Evolutionary conservation across 345 rosid species (phyloP), one percentile per base, ranked within the genome.

Genomic region (Salix udensis): DNA sequence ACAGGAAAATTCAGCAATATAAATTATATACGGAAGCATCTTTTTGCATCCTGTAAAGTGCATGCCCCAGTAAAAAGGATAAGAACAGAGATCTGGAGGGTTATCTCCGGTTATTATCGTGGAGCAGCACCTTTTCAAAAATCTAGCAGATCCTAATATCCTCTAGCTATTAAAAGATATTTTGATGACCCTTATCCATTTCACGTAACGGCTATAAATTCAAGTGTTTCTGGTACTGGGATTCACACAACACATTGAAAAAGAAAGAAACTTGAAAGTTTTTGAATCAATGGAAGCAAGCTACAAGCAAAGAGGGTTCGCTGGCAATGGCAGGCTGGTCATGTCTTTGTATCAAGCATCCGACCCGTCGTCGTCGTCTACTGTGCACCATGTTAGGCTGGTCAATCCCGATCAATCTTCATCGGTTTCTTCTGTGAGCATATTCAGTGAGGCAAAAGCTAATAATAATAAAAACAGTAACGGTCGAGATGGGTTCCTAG

Each of bases 281-380:
- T 46, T 15, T 14, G 52, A 46, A 46, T 46, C 52, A 46, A 46
- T 46, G 79, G 79, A 82, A 39, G 40, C 70, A 36, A 72, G 50
- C 4, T 40, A 61, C 9, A 26, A n/a, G 68, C 30, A 34, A 31
- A 74, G 31, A 66, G 79, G 73, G 58, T 71, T 42, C 50, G 10
- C 48, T 36, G 40, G 55, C 34, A 70, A 67, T 50, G 31, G 19
- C 36, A 71, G 48, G 79, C 15, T 50, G 46, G 71, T 40, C 18
- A 72, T 76, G 79, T 46, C 75, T 24, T 26, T 16, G 34, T 48
- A 62, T 76, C 77, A 73, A 72, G 68, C 75, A 62, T 13, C 69
- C 4, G 18, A 60, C 11, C 74, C 74, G 24, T 24, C 85, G 1
- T 75, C 77, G 9, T 75, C 77, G 9, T 13, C 18, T 4, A 31